phyloP scores from a whole-genome alignment of 805 yeast genomes.

The Diddensiella santjacobensis region DNA sequence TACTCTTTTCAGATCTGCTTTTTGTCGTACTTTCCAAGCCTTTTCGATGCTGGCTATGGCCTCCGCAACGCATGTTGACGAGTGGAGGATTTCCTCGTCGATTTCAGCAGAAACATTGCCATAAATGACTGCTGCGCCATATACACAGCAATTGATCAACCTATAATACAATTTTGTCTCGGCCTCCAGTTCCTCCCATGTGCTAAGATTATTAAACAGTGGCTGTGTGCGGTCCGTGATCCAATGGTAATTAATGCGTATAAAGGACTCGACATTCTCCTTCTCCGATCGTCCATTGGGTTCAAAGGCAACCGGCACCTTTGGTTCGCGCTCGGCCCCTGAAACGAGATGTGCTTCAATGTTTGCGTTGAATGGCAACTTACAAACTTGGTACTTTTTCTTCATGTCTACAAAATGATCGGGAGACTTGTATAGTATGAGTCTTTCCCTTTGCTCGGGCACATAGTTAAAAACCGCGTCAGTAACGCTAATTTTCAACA shows the following conservation, averaged over 20 bases:
- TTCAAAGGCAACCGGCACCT: neutral
- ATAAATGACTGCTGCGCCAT: constrained; percentile 1
- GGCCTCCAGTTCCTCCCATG: constrained; percentile 1
- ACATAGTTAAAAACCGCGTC: neutral
- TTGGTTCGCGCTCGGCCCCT: neutral
- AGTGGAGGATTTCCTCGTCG: neutral
- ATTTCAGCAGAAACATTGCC: neutral
- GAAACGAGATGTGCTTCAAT: neutral
- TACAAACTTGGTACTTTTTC: neutral
- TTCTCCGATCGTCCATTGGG: neutral
- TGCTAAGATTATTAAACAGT: neutral
- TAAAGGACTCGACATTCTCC: neutral
- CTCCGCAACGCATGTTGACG: constrained; percentile 1
- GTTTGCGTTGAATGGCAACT: neutral
- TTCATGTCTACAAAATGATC: constrained; percentile 1
- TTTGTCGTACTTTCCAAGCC: neutral
- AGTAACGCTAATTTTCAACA: constrained; percentile 1
- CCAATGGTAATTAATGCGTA: neutral
- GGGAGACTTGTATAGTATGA: neutral
- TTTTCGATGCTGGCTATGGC: neutral
- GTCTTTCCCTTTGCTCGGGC: neutral
- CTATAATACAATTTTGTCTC: neutral
- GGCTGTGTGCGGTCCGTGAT: neutral
- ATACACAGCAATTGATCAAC: constrained; percentile 1
- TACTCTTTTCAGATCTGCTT: neutral